These are phyloP conservation scores for Cladosporium austrohemisphaericum DNA, from an alignment of 2,329 filamentous ascomycete species.

Conservation along the genomic window DNA sequence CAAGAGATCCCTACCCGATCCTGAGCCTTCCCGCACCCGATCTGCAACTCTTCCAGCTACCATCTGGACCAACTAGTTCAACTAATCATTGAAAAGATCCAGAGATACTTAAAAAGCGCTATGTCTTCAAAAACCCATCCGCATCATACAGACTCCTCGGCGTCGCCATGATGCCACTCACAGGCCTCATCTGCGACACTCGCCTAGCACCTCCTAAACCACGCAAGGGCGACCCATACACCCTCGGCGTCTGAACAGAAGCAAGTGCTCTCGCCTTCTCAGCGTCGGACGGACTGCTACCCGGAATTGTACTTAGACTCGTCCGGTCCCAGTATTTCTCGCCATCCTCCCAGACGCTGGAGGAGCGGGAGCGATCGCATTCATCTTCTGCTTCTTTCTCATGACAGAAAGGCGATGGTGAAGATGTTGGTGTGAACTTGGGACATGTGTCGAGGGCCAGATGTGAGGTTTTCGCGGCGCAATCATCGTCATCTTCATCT, in stretches of 20 bases:
- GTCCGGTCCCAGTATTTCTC: constrained; percentile 29
- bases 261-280: constrained; percentile 7
- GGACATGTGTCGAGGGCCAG: no score
- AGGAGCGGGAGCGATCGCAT: constrained; percentile 36
- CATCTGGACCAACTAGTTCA: no score
- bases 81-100: no score
- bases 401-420: neutral
- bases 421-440: no score
- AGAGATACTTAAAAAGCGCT: no score
- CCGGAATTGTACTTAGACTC: constrained; percentile 5
- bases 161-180: constrained; percentile 31
- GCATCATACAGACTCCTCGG: constrained; percentile 47
- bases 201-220: constrained; percentile 16
- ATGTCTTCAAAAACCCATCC: constrained; percentile 34
- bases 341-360: constrained; percentile 36
- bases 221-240: neutral
- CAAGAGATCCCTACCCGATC: no score
- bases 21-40: no score
- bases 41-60: no score
- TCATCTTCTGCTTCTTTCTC: constrained; percentile 5
- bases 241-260: neutral
- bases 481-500: no score
- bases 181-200: constrained; percentile 5
- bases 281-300: constrained; percentile 5
- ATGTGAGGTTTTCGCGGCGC: no score